These are phyloP conservation scores for Leucoagaricus sp. DNA, from an alignment of 1,284 basidiomycete genomes.

Conservation along the genomic window DNA sequence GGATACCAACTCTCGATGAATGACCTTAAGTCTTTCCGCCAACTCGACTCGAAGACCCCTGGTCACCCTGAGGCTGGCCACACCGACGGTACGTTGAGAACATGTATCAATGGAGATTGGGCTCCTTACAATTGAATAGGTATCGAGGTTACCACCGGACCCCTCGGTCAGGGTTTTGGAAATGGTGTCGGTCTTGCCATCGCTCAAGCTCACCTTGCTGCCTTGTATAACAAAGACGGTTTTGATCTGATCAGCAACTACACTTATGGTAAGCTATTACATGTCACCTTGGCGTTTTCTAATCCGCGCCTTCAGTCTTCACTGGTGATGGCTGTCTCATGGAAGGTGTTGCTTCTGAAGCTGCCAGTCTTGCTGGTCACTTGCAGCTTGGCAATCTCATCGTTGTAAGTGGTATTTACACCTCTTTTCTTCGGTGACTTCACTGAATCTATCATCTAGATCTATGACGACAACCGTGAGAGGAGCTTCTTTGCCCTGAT, in stretches of 20 bases:
- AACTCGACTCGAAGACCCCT: slow-evolving; percentile 86
- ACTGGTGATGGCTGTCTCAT: slow-evolving; percentile 94
- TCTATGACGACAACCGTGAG: slow-evolving; percentile 91
- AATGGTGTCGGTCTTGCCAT: slow-evolving; percentile 94
- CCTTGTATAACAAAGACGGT: slow-evolving; percentile 86
- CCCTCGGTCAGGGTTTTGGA: slow-evolving; percentile 92
- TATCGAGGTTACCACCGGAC: slow-evolving; percentile 95
- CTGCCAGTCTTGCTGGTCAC: slow-evolving; percentile 91
- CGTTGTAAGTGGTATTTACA: slow-evolving; percentile 53
- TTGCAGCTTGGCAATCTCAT: slow-evolving; percentile 92
- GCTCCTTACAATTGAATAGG: slow-evolving; percentile 38
- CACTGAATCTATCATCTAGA: slow-evolving; percentile 36
- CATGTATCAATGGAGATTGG: background rate
- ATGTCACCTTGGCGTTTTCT: slow-evolving; percentile 8
- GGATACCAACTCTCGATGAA: slow-evolving; percentile 86
- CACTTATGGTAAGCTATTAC: slow-evolving; percentile 68
- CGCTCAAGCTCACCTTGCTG: slow-evolving; percentile 87
- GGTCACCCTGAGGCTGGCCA: slow-evolving; percentile 91
- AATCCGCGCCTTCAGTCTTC: slow-evolving; percentile 58
- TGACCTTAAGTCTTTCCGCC: slow-evolving; percentile 84
- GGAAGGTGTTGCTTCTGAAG: slow-evolving; percentile 93
- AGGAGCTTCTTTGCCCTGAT: slow-evolving; percentile 24
- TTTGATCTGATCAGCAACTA: slow-evolving; percentile 89
- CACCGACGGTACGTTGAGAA: slow-evolving; percentile 66
- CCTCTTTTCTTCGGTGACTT: background rate